Evolutionary conservation across 106 monocot species (phyloP), one percentile per base, ranked within the genome.

Genomic region (Dendrobium nobile): DNA sequence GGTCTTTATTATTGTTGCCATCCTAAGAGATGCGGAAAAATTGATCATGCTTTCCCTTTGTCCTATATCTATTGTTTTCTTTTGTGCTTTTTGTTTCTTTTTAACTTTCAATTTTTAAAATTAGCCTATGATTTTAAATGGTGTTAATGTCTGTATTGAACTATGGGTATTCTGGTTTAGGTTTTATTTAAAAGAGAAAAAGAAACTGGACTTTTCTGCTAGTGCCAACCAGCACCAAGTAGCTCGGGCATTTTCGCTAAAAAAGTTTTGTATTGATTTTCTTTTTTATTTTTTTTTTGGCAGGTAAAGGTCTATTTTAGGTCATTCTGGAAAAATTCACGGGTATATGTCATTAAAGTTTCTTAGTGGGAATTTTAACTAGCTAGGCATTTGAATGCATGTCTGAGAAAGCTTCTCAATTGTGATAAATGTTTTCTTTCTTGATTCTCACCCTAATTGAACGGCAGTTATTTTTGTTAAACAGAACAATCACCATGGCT

Each of bases 221-320:
- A 37, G 70, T 70, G 70, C 70, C 37, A 70, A 70, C 70, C 37
- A 74, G 20, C 41, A 8, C n/a, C 20, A 42, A 74, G 20, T 74
- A 16, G 43, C 70, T 70, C 26, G 73, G 42, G 37, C 26, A 41
- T 73, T 73, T 74, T 44, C 8, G 17, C 40, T 72, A 15, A 72
- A 40, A 73, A 78, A 77, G 18, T 4, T 9, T 70, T 77, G 77
- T 51, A 78, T 84, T 84, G 73, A 81, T 84, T 84, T 70, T 45
- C 59, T 61, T 80, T 79, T 84, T 81, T 70, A 78, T 84, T 84
- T 33, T 45, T 70, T 70, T 80, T 80, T 84, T 89, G 77, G 77
- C 88, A 93, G 92, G 90, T 86, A 88, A 90, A 93, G 54, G 86
- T 87, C 40, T 90, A 88, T 84, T 93, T 90, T 85, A 86, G 92